These are phyloP conservation scores for Rhizopus microsporus DNA, from an alignment of 371 early-diverging fungal species.

Conservation along the genomic window DNA sequence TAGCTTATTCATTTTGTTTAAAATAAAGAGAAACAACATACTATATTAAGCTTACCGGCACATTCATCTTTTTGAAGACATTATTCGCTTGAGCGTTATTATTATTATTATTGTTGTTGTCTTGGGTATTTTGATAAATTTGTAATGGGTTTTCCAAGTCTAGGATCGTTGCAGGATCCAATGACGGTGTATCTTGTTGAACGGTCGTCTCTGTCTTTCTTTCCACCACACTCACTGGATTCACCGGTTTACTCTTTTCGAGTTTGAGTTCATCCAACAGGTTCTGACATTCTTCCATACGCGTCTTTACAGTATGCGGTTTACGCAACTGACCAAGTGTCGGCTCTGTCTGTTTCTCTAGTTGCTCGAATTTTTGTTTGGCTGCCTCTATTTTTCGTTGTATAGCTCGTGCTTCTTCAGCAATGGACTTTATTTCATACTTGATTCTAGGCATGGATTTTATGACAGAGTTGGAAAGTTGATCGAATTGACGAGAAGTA, in stretches of 20 bases:
- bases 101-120: slow-evolving; percentile 9
- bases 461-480: slow-evolving; percentile 49
- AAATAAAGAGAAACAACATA: background rate
- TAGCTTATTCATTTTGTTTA: slow-evolving; percentile 13
- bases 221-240: background rate
- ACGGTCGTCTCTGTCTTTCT: background rate
- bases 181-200: slow-evolving; percentile 8
- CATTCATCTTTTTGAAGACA: slow-evolving; percentile 20
- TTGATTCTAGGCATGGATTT: slow-evolving; percentile 63
- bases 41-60: slow-evolving; percentile 16
- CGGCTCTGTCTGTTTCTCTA: slow-evolving; percentile 29
- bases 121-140: background rate
- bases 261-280: background rate
- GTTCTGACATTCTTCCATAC: slow-evolving; percentile 63
- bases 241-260: background rate
- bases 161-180: background rate
- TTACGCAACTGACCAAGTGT: slow-evolving; percentile 66
- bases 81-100: slow-evolving; percentile 16
- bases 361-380: slow-evolving; percentile 31
- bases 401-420: slow-evolving; percentile 56
- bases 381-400: slow-evolving; percentile 53
- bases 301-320: slow-evolving; percentile 66
- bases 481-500: slow-evolving; percentile 52
- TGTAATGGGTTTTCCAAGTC: slow-evolving; percentile 6
- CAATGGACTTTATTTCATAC: slow-evolving; percentile 65